A percentile compares a stretch with the other conserved stretches of the same genome.
These are phyloP conservation scores for Ophiobolus disseminans DNA, from an alignment of 2,329 filamentous ascomycete species.

Conservation along the genomic window DNA sequence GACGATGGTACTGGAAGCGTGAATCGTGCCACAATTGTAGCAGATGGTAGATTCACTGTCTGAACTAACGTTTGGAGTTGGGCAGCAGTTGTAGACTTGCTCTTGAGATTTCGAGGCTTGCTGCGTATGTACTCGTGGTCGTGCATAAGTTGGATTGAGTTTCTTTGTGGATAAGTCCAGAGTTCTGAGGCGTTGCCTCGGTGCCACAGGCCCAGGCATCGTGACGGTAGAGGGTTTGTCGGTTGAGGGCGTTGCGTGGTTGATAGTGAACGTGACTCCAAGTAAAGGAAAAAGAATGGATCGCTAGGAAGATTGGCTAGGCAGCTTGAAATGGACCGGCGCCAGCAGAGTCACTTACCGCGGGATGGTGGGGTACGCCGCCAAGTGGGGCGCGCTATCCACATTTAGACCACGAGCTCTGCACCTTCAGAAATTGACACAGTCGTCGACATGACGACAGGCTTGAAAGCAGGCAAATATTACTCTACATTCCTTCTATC, in stretches of 20 bases:
- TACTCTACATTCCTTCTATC: too few relatives aligned
- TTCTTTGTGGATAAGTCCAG: conserved; percentile 29
- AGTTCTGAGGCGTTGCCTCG: conserved; percentile 32
- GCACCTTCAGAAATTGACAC: conserved; percentile 17
- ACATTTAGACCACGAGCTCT: conserved; percentile 9
- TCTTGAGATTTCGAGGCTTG: too few relatives aligned
- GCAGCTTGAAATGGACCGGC: conserved; percentile 14
- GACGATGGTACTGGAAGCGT: conserved; percentile 88
- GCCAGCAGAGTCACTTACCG: conserved; percentile 6
- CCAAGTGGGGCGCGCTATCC: neutral
- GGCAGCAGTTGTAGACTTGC: conserved; percentile 38
- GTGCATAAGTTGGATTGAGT: too few relatives aligned
- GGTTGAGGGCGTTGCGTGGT: conserved; percentile 1
- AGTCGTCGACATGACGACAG: too few relatives aligned
- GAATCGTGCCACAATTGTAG: conserved; percentile 81
- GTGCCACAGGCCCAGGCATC: conserved; percentile 24
- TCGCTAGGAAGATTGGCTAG: conserved; percentile 21
- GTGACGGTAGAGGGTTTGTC: conserved; percentile 11
- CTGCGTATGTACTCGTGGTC: too few relatives aligned
- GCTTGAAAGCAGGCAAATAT: too few relatives aligned
- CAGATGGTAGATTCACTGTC: conserved; percentile 57
- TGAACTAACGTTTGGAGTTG: conserved; percentile 29
- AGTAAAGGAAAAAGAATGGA: conserved; percentile 5
- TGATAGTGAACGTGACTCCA: neutral
- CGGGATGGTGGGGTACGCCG: conserved; percentile 12